These are phyloP conservation scores for Lactarius quietus DNA, from an alignment of 768 basidiomycete species.

Conservation along the genomic window DNA sequence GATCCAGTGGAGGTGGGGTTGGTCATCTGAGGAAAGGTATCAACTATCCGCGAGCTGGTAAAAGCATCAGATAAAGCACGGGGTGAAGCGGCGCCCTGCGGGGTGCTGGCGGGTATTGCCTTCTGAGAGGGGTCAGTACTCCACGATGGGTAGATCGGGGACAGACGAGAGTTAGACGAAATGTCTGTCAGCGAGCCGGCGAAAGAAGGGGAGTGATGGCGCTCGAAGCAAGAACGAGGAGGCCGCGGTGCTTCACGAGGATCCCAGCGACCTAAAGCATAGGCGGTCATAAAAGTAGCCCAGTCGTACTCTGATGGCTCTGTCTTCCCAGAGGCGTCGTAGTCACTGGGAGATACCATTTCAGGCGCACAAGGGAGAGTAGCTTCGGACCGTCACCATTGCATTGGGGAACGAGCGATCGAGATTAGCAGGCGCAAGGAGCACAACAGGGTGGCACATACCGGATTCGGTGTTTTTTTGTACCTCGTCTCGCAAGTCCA, in stretches of 20 bases:
- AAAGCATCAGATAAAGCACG: conserved; percentile 3
- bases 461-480: conserved; percentile 19
- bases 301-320: conserved; percentile 51
- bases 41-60: neutral
- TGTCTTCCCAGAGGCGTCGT: conserved; percentile 22
- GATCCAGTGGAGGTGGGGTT: conserved; percentile 13
- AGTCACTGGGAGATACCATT: conserved; percentile 28
- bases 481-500: conserved; percentile 23
- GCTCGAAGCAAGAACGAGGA: conserved; percentile 39
- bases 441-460: conserved; percentile 1
- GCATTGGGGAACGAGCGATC: neutral
- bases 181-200: neutral
- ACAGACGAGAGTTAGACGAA: neutral
- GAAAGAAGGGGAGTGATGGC: neutral
- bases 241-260: conserved; percentile 65
- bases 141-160: conserved; percentile 12
- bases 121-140: neutral
- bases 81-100: neutral
- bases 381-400: conserved; percentile 2
- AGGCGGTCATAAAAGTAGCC: conserved; percentile 73
- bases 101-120: neutral
- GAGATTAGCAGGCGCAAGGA: neutral
- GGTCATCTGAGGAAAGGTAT: conserved; percentile 15
- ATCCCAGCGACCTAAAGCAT: conserved; percentile 76
- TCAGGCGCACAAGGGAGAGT: conserved; percentile 28